Base-by-base conservation (phyloP, 2,329 filamentous ascomycete genomes). In the Colletotrichum sp. region DNA sequence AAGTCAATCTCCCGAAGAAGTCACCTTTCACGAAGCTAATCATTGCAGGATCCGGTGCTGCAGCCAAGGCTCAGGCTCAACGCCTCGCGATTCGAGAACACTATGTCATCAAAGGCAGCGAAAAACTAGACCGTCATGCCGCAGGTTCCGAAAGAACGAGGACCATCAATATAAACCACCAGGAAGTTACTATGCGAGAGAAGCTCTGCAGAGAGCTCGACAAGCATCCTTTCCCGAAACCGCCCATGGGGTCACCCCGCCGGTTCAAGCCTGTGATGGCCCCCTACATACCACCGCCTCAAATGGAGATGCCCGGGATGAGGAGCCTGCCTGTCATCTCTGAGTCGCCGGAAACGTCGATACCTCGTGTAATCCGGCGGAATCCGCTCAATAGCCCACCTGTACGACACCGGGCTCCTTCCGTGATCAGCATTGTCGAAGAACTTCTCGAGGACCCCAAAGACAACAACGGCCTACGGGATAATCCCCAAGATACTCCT, bases 101-200 rank as follows among this genome's bases (percentile, higher is more conserved):
- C 21, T 76, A 76, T 26, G 65, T 38, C 64, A 76, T 76, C 58
- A 55, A 26, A 18, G 73, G 70, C 21, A 60, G 55, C 13, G 26
- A 24, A 10, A 58, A 58, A 10, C n/a, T n/a, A 13, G 65, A 76
- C 18, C 43, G 43, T 36, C 36, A 56, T n/a, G 21, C 68, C 21
- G 64, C 73, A n/a, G 65, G 64, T 36, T 60, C 36, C 6, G 70
- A 73, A 36, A 70, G 70, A 9, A 58, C 34, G 32, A 32, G n/a
- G 28, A 76, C 73, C 28, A 30, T 76, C 15, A 69, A 55, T 34
- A n/a, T 48, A 16, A 76, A 76, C 8, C 70, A 60, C 18, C 52
- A 76, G 8, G 73, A 76, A 48, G 70, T 76, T 18, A 28, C 48
- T 9, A 16, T 73, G n/a, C 73, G 73, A 6, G 73, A 73, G 26